A percentile compares a stretch with the other conserved stretches of the same genome.
Conservation (phyloP, 2,329 filamentous ascomycete species). For the Tolypocladium nubicola region DNA sequence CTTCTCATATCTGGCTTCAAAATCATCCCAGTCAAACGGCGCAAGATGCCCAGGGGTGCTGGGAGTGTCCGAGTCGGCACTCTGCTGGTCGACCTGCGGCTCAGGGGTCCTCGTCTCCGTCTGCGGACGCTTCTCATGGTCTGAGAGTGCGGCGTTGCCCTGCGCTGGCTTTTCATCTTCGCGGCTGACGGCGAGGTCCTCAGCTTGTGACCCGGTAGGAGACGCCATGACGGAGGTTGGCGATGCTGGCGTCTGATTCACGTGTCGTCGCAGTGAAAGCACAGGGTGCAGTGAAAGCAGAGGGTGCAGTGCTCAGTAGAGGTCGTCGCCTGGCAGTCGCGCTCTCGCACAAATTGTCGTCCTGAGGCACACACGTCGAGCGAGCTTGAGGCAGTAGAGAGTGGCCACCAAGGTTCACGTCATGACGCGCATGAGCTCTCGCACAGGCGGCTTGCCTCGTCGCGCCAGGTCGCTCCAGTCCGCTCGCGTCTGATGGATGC, state of each 20-base stretch:
- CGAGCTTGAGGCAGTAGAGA: background rate
- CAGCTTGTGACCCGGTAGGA: conserved; percentile 3
- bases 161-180: conserved; percentile 5
- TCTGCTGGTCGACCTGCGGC: conserved; percentile 21
- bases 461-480: background rate
- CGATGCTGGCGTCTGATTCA: background rate
- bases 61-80: conserved; percentile 25
- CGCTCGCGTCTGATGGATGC: background rate
- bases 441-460: background rate
- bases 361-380: background rate
- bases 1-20: conserved; percentile 57
- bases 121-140: conserved; percentile 9
- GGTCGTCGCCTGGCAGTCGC: no score
- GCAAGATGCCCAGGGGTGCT: conserved; percentile 41
- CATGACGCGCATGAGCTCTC: background rate
- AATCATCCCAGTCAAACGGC: conserved; percentile 66
- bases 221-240: conserved; percentile 6
- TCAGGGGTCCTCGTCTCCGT: conserved; percentile 25
- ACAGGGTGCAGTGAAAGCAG: background rate
- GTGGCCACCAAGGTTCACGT: background rate
- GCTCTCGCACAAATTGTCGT: background rate
- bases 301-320: background rate
- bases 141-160: conserved; percentile 11
- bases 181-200: conserved; percentile 1
- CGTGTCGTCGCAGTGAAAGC: background rate